Evolutionary conservation across 805 yeast species (phyloP).

Genomic region (Wickerhamiella lipophila): DNA sequence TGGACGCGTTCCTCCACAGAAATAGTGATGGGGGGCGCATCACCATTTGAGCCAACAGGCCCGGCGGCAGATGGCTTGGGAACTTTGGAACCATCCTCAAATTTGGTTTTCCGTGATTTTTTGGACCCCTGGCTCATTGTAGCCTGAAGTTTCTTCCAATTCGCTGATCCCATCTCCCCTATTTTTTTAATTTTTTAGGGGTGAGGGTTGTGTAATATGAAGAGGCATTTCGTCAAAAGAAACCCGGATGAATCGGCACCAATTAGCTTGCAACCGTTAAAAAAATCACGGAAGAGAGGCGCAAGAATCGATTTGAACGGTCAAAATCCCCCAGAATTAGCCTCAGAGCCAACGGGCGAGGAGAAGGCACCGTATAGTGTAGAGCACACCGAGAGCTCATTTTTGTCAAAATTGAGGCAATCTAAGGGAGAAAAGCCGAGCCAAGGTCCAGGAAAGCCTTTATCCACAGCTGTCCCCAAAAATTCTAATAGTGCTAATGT

Average conservation of each 20-base stretch:
- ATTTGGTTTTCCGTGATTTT: not conserved
- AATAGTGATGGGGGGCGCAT: not conserved
- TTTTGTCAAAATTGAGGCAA: not conserved
- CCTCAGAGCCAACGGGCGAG: too few species aligned
- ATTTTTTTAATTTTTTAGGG: not conserved
- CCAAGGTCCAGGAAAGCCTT: not conserved
- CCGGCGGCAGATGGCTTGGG: not conserved
- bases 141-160: not conserved
- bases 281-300: not conserved
- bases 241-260: not conserved
- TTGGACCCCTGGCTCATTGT: not conserved
- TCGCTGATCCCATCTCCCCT: not conserved
- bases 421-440: not conserved
- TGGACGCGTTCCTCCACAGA: not conserved
- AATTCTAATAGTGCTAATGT: not conserved
- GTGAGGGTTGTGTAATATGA: not conserved
- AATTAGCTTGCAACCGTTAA: not conserved
- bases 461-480: not conserved
- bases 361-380: too few species aligned
- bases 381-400: not conserved
- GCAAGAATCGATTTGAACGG: not conserved
- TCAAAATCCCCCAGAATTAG: not conserved
- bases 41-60: not conserved
- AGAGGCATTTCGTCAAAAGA: slow-evolving; percentile 2
- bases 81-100: not conserved